Percentiles rank a stretch among this genome's conserved stretches.
These are phyloP conservation scores for Pythium phragmitis DNA, from an alignment of 352 stramenopile species.

Conservation along the genomic window DNA sequence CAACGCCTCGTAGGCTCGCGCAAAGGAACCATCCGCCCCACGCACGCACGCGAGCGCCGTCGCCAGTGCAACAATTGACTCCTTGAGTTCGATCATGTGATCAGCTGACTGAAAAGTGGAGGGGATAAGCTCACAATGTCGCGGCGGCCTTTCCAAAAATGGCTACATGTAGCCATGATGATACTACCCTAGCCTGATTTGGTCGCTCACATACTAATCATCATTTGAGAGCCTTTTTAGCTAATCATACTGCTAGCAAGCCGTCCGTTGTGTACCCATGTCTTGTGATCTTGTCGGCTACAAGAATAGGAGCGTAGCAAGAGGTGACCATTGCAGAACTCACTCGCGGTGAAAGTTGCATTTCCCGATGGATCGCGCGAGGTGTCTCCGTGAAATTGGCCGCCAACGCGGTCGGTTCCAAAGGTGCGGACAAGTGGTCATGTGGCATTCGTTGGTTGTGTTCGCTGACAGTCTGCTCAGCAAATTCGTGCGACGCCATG, in stretches of 20 bases:
- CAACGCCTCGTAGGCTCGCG: conserved; percentile 29
- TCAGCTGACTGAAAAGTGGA: not conserved
- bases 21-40: conserved; percentile 15
- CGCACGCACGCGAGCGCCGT: conserved; percentile 36
- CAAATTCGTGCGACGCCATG: conserved; percentile 52
- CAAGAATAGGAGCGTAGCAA: not conserved
- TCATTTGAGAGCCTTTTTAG: not conserved
- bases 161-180: conserved; percentile 1
- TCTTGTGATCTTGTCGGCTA: not conserved
- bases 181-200: not conserved
- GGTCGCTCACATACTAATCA: not conserved
- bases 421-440: conserved; percentile 30
- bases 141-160: not conserved
- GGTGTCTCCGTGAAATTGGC: conserved; percentile 39
- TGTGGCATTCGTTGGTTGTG: not conserved
- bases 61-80: conserved; percentile 47
- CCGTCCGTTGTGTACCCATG: not conserved
- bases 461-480: conserved; percentile 18
- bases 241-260: not conserved
- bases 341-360: not conserved
- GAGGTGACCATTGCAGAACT: not conserved
- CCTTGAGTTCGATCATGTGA: conserved; percentile 29
- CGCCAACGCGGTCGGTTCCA: conserved; percentile 47
- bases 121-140: not conserved
- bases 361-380: conserved; percentile 29